Evolutionary conservation across 805 yeast genomes (phyloP), one percentile per base, ranked within the genome.

Genomic region (Yamadazyma takamatsuzukensis): DNA sequence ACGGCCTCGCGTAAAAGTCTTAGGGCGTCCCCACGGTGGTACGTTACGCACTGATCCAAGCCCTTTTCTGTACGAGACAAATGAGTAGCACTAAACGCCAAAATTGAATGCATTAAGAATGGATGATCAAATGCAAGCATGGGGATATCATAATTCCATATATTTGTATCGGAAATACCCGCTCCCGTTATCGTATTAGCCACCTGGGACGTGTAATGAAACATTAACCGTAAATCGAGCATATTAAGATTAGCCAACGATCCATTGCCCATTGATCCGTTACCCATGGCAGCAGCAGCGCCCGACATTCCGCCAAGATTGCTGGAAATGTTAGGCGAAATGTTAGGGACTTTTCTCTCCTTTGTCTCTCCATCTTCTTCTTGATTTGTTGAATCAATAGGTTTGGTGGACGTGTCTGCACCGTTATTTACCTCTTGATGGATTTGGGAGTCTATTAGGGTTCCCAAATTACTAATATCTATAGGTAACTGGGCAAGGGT

Each of bases 1-100:
- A 90, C 96, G 2, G 94, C 96, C 46, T 83, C 93, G 36, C 97
- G 65, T 33, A 90, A 61, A 26, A 87, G 61, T 33, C 88, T 64
- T 29, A 90, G 61, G 0, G 97, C 95, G 53, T 86, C 94, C 9
- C 94, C 85, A 25, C 97, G 62, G 58, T 90, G 97, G 31, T 78
- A 70, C 0, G 94, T 85, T 6, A 87, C 93, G 43, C 83, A 80
- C 49, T 81, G 83, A 48, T 83, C 93, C 41, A 83, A 67, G 0
- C 89, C 85, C 28, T 77, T 69, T 45, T 81, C 85, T 2, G 83
- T 78, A 40, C 95, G 64, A 4, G 93, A 78, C 31, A 89, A 61
- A 61, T 90, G 97, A 0, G 97, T 86, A 2, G 97, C 97, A 36
- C 95, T 80, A 49, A 90, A 85, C 16, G 95, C 95, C 33, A 90